Conservation (phyloP, 495 filamentous ascomycete species). For the Penicillium egyptiacum region DNA sequence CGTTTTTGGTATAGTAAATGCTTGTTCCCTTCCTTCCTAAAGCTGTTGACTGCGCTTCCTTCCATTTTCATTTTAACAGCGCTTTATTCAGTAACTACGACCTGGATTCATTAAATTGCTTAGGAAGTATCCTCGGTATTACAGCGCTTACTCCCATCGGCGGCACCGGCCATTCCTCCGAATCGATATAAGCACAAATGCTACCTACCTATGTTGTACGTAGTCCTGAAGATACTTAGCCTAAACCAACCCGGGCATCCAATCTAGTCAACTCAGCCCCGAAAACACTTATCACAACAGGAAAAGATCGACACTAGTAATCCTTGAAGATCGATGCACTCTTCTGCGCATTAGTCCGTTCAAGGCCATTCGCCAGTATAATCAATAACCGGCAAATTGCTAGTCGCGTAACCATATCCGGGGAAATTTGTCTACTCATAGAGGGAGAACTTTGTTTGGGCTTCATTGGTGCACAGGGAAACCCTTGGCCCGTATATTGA, state of each 20-base stretch:
- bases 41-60: no score
- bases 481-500: conserved; percentile 2
- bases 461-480: neutral
- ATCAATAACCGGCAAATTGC: neutral
- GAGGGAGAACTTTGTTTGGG: neutral
- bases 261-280: neutral
- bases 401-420: neutral
- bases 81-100: no score
- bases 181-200: neutral
- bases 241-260: neutral
- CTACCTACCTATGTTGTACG: neutral
- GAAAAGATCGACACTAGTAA: neutral
- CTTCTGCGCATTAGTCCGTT: neutral
- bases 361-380: neutral
- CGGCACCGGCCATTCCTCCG: neutral
- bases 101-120: neutral
- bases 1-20: no score
- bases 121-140: neutral
- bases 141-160: neutral
- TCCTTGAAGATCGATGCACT: neutral
- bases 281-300: neutral
- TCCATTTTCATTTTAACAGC: no score
- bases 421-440: neutral
- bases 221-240: neutral
- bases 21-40: no score